A percentile compares a stretch with the other conserved stretches of the same genome.
Evolutionary conservation across 768 basidiomycete genomes (phyloP).

Genomic region (Trametes gibbosa): DNA sequence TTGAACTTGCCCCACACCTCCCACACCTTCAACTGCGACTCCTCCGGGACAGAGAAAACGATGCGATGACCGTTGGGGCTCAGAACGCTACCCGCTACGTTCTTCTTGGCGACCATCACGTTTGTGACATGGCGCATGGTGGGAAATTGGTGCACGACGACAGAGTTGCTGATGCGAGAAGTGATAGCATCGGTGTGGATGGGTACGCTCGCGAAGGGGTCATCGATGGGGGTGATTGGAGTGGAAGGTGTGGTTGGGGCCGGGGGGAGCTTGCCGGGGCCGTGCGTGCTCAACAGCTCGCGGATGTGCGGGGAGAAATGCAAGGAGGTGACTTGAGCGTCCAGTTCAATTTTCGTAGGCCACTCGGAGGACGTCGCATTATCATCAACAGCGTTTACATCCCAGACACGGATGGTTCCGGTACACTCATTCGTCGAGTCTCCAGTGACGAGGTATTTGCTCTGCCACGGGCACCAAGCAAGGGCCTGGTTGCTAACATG

Average conservation of each 20-base stretch:
- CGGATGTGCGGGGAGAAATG: conserved; percentile 79
- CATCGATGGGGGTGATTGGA: conserved; percentile 5
- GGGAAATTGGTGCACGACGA: conserved; percentile 59
- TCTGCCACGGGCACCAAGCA: conserved; percentile 60
- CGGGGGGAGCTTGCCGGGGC: conserved; percentile 38
- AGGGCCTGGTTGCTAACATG: conserved; percentile 39
- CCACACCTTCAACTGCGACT: conserved; percentile 66
- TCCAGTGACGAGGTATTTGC: conserved; percentile 49
- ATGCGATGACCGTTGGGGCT: conserved; percentile 52
- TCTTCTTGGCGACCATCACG: conserved; percentile 39
- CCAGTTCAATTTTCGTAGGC: conserved; percentile 46
- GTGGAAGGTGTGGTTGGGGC: not conserved
- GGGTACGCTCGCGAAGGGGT: not conserved
- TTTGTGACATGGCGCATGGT: conserved; percentile 56
- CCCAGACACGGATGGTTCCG: conserved; percentile 56
- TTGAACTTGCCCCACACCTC: conserved; percentile 50
- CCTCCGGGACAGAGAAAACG: conserved; percentile 58
- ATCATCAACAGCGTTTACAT: conserved; percentile 43
- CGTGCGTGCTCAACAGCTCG: conserved; percentile 84
- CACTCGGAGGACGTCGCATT: conserved; percentile 34
- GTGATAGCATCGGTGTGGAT: conserved; percentile 7
- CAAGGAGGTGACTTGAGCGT: conserved; percentile 64
- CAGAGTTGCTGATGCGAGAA: conserved; percentile 28
- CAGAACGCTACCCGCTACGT: conserved; percentile 57
- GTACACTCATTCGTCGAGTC: conserved; percentile 38